Percentiles rank a stretch among this genome's conserved stretches.
phyloP scores from a whole-genome alignment of 129 eudicot genomes.

The Glebionis coronaria region DNA sequence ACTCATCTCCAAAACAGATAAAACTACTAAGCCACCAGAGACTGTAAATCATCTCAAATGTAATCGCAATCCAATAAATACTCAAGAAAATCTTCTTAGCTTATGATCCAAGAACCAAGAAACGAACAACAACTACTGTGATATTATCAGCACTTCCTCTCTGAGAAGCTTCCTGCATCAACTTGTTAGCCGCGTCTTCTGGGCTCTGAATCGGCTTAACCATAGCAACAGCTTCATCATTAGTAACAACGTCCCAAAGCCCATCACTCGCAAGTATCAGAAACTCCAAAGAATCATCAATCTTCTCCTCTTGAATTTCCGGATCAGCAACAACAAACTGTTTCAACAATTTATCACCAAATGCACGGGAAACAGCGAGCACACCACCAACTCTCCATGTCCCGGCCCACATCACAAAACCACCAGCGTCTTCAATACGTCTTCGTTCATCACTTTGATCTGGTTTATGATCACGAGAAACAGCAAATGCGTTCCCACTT shows the following conservation, averaged over 20 bases:
- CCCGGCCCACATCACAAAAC: constrained; percentile 99
- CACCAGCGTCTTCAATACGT: constrained; percentile 92
- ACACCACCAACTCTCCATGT: constrained; percentile 99
- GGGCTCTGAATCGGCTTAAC: constrained; percentile 64
- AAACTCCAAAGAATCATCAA: constrained; percentile 80
- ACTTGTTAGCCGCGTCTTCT: constrained; percentile 75
- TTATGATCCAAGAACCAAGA: constrained; percentile 9
- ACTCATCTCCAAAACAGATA: neutral
- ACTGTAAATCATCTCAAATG: too few relatives aligned
- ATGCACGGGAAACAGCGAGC: constrained; percentile 99
- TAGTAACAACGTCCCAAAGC: constrained; percentile 94
- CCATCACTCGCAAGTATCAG: constrained; percentile 96
- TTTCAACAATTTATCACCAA: constrained; percentile 89
- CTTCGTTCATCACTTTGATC: constrained; percentile 86
- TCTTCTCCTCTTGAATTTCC: constrained; percentile 80
- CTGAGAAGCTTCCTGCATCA: constrained; percentile 81
- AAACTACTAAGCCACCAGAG: too few relatives aligned
- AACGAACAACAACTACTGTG: constrained; percentile 30
- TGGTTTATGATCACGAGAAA: constrained; percentile 93
- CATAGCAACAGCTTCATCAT: constrained; percentile 91
- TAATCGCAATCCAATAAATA: neutral
- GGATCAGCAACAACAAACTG: constrained; percentile 96
- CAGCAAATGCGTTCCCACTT: constrained; percentile 81
- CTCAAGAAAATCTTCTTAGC: too few relatives aligned
- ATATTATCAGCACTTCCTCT: constrained; percentile 59